Evolutionary conservation across 2,329 filamentous ascomycete genomes (phyloP).

Genomic region (Pyrenochaeta sp.): DNA sequence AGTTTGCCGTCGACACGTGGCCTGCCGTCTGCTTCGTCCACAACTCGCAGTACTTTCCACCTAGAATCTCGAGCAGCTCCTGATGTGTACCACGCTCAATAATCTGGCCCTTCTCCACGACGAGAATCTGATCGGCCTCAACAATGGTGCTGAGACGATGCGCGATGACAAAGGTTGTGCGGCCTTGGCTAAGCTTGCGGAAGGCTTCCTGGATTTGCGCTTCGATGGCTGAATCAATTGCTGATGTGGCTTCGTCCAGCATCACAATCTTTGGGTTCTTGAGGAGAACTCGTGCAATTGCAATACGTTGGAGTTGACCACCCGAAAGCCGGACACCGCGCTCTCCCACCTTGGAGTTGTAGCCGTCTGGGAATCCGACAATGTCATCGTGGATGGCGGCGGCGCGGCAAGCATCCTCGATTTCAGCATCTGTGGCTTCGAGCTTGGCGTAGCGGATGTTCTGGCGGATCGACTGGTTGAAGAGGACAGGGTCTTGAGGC

Average conservation of each 20-base stretch:
- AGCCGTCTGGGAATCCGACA: slow-evolving; percentile 59
- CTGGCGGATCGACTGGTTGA: slow-evolving; percentile 69
- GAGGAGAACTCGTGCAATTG: slow-evolving; percentile 76
- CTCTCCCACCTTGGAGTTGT: slow-evolving; percentile 51
- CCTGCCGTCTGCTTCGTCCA: slow-evolving; percentile 79
- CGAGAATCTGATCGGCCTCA: slow-evolving; percentile 83
- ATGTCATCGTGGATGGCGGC: slow-evolving; percentile 72
- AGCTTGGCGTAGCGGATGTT: slow-evolving; percentile 70
- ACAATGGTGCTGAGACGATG: slow-evolving; percentile 87
- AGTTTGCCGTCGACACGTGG: slow-evolving; percentile 23
- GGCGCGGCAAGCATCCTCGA: slow-evolving; percentile 66
- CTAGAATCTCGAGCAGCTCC: slow-evolving; percentile 69
- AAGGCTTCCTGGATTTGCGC: slow-evolving; percentile 71
- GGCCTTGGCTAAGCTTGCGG: slow-evolving; percentile 63
- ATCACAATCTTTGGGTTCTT: slow-evolving; percentile 83
- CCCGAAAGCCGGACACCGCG: slow-evolving; percentile 62
- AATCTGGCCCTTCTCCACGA: slow-evolving; percentile 78
- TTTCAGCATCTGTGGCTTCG: slow-evolving; percentile 67
- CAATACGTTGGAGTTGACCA: slow-evolving; percentile 71
- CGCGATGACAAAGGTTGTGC: slow-evolving; percentile 73
- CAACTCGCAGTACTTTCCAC: slow-evolving; percentile 81
- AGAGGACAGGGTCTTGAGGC: slow-evolving; percentile 69
- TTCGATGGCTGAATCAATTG: slow-evolving; percentile 78
- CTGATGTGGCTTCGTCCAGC: slow-evolving; percentile 86
- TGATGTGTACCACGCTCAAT: slow-evolving; percentile 81